Conservation (phyloP, 345 rosid genomes). For the Theobroma cacao region DNA sequence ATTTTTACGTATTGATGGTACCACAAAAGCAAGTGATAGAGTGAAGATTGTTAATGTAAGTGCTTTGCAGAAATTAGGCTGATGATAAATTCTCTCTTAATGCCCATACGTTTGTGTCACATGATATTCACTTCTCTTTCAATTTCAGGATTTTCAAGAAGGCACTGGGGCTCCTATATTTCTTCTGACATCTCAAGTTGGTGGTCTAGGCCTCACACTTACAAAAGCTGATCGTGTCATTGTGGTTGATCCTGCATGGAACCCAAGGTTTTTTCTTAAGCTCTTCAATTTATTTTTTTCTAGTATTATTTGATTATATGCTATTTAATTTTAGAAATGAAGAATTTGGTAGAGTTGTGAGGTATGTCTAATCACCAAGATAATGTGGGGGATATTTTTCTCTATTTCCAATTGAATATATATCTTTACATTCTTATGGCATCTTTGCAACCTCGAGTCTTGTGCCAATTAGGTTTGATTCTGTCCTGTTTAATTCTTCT, state of each 20-base stretch:
- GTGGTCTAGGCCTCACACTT: slow-evolving; percentile 97
- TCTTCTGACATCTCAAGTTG: slow-evolving; percentile 95
- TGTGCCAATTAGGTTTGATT: too few species aligned
- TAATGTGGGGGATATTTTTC: not conserved
- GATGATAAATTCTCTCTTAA: not conserved
- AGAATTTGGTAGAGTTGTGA: not conserved
- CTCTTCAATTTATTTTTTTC: slow-evolving; percentile 11
- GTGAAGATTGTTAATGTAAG: slow-evolving; percentile 78
- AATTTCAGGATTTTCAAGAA: slow-evolving; percentile 78
- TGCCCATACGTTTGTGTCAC: not conserved
- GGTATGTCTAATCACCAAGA: not conserved
- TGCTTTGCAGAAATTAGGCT: not conserved
- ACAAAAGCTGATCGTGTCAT: slow-evolving; percentile 98
- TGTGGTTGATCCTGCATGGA: slow-evolving; percentile 99
- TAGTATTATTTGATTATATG: not conserved
- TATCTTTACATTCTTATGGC: not conserved
- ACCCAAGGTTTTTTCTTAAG: slow-evolving; percentile 62
- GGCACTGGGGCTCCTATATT: slow-evolving; percentile 80
- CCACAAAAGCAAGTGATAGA: slow-evolving; percentile 84
- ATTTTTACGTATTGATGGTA: slow-evolving; percentile 90
- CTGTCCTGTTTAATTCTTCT: too few species aligned
- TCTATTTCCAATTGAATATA: not conserved
- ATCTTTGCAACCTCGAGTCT: not conserved
- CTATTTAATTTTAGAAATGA: not conserved
- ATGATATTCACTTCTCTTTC: slow-evolving; percentile 20